A percentile compares a stretch with the other conserved stretches of the same genome.
Evolutionary conservation across 75 land plant genomes (phyloP).

Genomic region (Selaginella moellendorffii): DNA sequence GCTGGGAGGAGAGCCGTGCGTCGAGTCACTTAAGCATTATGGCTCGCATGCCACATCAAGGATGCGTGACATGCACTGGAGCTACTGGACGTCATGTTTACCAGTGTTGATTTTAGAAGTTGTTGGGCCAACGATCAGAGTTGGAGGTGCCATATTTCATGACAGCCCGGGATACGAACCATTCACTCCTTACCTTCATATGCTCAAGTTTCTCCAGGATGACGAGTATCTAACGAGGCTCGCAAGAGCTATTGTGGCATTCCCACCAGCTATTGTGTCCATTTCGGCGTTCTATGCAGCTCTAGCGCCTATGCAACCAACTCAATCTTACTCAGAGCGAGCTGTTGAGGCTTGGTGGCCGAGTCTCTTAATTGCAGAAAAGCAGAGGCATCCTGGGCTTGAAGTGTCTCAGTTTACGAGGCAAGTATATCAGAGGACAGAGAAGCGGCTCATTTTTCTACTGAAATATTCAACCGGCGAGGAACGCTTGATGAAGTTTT

Average conservation of each 20-base stretch:
- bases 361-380: neutral
- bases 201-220: neutral
- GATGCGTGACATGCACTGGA: neutral
- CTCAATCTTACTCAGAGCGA: neutral
- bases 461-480: neutral
- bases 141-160: neutral
- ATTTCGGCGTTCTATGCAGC: too few species aligned
- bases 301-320: too few species aligned
- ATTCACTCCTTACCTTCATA: neutral
- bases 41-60: neutral
- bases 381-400: neutral
- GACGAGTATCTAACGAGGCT: neutral
- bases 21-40: neutral
- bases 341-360: conserved; percentile 1
- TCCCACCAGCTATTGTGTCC: too few species aligned
- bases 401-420: neutral
- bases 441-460: neutral
- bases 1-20: neutral
- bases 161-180: neutral
- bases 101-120: neutral
- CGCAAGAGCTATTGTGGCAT: neutral
- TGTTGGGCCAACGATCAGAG: neutral
- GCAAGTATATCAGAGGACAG: neutral
- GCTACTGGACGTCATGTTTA: neutral
- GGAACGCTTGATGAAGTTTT: neutral